Percentiles rank a stretch among this genome's conserved stretches.
Evolutionary conservation across 495 filamentous ascomycete species (phyloP).

Genomic region (Aspergillus affinis): DNA sequence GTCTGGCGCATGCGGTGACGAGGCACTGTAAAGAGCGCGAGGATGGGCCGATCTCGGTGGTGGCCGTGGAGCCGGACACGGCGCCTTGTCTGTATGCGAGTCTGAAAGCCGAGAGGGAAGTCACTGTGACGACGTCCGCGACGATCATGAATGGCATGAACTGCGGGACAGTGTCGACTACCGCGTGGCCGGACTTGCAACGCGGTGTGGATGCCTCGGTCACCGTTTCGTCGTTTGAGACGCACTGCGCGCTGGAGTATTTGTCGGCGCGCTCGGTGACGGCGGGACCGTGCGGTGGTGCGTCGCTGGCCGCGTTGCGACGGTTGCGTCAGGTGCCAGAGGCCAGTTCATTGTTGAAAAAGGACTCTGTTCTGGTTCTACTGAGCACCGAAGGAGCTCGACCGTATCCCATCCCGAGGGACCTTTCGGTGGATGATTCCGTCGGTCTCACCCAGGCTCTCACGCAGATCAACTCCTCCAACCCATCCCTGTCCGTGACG

Average conservation of each 20-base stretch:
- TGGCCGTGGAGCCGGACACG: slow-evolving; percentile 63
- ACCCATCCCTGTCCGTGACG: slow-evolving; percentile 36
- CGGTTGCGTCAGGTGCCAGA: slow-evolving; percentile 34
- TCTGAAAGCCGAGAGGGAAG: slow-evolving; percentile 43
- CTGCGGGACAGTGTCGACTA: slow-evolving; percentile 63
- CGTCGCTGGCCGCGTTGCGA: slow-evolving; percentile 57
- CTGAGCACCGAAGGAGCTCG: slow-evolving; percentile 51
- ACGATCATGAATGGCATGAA: slow-evolving; percentile 71
- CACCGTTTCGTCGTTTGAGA: slow-evolving; percentile 55
- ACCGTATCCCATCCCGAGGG: slow-evolving; percentile 30
- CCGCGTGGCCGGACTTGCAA: slow-evolving; percentile 58
- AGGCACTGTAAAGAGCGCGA: slow-evolving; percentile 53
- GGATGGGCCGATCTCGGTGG: slow-evolving; percentile 33
- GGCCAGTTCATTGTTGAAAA: slow-evolving; percentile 29
- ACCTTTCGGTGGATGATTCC: slow-evolving; percentile 34
- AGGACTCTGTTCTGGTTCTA: slow-evolving; percentile 54
- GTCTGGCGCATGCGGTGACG: slow-evolving; percentile 60
- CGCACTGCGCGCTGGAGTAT: slow-evolving; percentile 50
- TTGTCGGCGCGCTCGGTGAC: slow-evolving; percentile 44
- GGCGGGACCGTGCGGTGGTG: slow-evolving; percentile 66
- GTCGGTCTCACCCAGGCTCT: slow-evolving; percentile 39
- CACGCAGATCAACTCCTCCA: slow-evolving; percentile 46
- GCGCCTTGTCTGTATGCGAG: slow-evolving; percentile 58
- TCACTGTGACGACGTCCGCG: slow-evolving; percentile 43
- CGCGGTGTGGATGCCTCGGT: slow-evolving; percentile 58